Conservation (phyloP, 202 grass and related monocot genomes). For the Carex sylvatica region DNA sequence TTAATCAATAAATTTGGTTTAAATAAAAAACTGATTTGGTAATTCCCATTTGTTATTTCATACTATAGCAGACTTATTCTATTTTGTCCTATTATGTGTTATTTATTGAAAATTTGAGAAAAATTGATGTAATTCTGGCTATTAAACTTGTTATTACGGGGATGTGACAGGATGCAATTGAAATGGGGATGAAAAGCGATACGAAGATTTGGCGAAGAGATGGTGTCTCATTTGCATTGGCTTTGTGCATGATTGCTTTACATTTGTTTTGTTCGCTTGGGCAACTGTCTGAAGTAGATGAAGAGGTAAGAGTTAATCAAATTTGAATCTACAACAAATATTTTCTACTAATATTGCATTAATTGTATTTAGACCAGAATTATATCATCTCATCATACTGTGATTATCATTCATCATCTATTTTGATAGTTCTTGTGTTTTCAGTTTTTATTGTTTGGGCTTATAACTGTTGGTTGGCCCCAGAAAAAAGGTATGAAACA, state of each 20-base stretch:
- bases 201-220: constrained; percentile 4
- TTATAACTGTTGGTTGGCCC: neutral
- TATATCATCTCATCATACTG: neutral
- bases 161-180: neutral
- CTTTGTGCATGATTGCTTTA: constrained; percentile 1
- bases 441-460: neutral
- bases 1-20: neutral
- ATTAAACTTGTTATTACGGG: neutral
- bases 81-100: neutral
- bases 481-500: neutral
- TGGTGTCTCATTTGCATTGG: constrained; percentile 7
- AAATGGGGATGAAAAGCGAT: neutral
- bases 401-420: neutral
- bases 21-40: neutral
- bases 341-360: neutral
- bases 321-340: neutral
- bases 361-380: constrained; percentile 3
- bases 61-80: neutral
- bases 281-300: neutral
- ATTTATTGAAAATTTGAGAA: neutral
- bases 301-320: neutral
- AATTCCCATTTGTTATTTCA: neutral
- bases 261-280: neutral
- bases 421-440: neutral
- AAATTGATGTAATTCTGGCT: neutral